These are phyloP conservation scores for Amphicarpaea edgeworthii DNA, from an alignment of 306 rosid genomes.

Conservation along the genomic window DNA sequence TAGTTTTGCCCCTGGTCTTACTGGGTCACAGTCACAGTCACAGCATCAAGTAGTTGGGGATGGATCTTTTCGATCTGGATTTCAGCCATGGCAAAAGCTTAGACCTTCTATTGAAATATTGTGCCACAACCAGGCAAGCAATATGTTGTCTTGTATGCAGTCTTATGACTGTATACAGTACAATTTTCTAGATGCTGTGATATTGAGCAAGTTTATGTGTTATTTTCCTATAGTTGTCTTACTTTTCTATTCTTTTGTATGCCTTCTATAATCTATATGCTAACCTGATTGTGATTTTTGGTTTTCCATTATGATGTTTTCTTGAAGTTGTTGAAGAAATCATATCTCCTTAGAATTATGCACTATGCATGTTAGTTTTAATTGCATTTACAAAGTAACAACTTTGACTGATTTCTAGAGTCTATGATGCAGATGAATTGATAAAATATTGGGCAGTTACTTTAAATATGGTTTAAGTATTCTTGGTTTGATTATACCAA, in stretches of 20 bases:
- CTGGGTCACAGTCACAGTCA: conserved; percentile 65
- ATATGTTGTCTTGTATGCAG: conserved; percentile 4
- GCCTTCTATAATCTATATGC: conserved; percentile 18
- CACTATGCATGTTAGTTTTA: conserved; percentile 3
- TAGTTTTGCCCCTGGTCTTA: conserved; percentile 63
- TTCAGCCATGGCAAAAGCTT: conserved; percentile 78
- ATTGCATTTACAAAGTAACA: conserved; percentile 4
- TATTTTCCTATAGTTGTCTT: conserved; percentile 1
- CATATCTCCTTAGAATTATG: conserved; percentile 20
- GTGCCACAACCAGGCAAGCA: conserved; percentile 87
- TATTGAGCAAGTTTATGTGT: conserved; percentile 27
- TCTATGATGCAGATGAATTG: background rate
- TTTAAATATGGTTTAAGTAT: conserved; percentile 31
- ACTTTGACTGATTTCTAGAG: conserved; percentile 16
- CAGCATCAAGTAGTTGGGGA: conserved; percentile 68
- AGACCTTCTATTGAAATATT: conserved; percentile 86
- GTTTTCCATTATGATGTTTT: background rate
- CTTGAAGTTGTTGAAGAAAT: conserved; percentile 24
- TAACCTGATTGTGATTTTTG: background rate
- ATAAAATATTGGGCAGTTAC: conserved; percentile 18
- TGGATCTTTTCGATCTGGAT: conserved; percentile 77
- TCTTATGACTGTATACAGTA: background rate
- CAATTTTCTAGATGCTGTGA: conserved; percentile 10
- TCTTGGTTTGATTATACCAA: conserved; percentile 19
- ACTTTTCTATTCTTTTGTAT: conserved; percentile 11